Evolutionary conservation across 1,139 yeast species (phyloP).

Genomic region (Taphrina wiesneri): DNA sequence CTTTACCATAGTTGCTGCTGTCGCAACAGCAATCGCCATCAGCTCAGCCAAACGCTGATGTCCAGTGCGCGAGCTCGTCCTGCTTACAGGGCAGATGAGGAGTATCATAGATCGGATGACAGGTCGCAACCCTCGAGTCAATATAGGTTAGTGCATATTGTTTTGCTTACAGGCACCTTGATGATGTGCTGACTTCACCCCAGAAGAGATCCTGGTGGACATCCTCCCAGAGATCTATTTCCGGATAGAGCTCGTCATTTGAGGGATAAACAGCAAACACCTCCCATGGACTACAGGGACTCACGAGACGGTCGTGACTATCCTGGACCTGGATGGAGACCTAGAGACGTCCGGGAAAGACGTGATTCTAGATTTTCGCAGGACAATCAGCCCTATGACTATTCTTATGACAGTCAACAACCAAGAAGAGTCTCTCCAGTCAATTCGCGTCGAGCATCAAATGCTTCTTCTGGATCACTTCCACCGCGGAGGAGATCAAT

Average conservation of each 20-base stretch:
- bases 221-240: slow-evolving; percentile 3
- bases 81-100: not conserved
- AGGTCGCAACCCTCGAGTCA: not conserved
- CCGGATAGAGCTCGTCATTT: slow-evolving; percentile 12
- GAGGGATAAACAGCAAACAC: not conserved
- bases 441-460: not conserved
- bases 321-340: not conserved
- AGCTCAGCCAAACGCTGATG: not conserved
- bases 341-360: slow-evolving; percentile 4
- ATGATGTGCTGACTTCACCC: not conserved
- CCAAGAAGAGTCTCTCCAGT: not conserved
- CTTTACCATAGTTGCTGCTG: not conserved
- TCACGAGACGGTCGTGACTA: slow-evolving; percentile 8
- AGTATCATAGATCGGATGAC: slow-evolving; percentile 7
- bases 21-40: not conserved
- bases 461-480: not conserved
- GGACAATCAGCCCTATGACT: not conserved
- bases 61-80: slow-evolving; percentile 15
- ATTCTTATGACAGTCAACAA: slow-evolving; percentile 2
- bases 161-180: not conserved
- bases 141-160: not conserved
- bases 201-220: not conserved
- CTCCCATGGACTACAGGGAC: not conserved
- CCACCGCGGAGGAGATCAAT: slow-evolving; percentile 11
- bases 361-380: not conserved